Percentiles rank a stretch among this genome's conserved stretches.
Conservation (phyloP, 1,284 basidiomycete genomes). For the Ustilago nuda region DNA sequence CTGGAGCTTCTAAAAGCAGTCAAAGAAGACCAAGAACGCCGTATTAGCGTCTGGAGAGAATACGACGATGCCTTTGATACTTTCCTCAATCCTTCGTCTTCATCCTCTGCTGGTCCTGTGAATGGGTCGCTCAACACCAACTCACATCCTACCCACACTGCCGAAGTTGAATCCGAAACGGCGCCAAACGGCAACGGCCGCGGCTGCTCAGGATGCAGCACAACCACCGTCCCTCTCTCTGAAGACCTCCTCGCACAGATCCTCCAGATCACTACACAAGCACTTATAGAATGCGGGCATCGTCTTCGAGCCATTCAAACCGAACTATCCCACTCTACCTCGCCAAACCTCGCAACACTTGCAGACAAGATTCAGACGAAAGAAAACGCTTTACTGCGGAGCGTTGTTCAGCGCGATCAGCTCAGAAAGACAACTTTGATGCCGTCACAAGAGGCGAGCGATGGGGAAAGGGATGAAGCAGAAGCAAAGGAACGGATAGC, state of each 20-base stretch:
- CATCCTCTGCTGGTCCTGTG: constrained; percentile 7
- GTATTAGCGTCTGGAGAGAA: constrained; percentile 50
- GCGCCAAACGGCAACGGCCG: not conserved
- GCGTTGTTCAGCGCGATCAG: constrained; percentile 47
- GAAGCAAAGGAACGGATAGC: constrained; percentile 8
- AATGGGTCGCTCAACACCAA: constrained; percentile 29
- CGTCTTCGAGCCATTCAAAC: constrained; percentile 42
- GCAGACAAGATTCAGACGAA: constrained; percentile 40
- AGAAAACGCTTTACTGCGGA: constrained; percentile 43
- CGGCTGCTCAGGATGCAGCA: constrained; percentile 35
- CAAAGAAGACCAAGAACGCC: constrained; percentile 53
- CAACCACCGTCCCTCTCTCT: constrained; percentile 25
- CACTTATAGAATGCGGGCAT: constrained; percentile 53
- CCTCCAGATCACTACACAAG: constrained; percentile 52
- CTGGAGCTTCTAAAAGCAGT: constrained; percentile 45
- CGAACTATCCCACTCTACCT: constrained; percentile 30
- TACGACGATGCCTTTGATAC: constrained; percentile 56
- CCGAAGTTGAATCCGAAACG: not conserved
- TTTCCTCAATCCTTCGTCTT: constrained; percentile 22
- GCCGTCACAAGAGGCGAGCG: not conserved
- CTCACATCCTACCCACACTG: not conserved
- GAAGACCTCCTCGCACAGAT: constrained; percentile 46
- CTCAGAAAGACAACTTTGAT: constrained; percentile 23
- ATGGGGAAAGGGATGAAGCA: constrained; percentile 2
- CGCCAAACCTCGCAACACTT: constrained; percentile 22